These are phyloP conservation scores for Acacia confusa DNA, from an alignment of 306 rosid genomes.

Conservation along the genomic window DNA sequence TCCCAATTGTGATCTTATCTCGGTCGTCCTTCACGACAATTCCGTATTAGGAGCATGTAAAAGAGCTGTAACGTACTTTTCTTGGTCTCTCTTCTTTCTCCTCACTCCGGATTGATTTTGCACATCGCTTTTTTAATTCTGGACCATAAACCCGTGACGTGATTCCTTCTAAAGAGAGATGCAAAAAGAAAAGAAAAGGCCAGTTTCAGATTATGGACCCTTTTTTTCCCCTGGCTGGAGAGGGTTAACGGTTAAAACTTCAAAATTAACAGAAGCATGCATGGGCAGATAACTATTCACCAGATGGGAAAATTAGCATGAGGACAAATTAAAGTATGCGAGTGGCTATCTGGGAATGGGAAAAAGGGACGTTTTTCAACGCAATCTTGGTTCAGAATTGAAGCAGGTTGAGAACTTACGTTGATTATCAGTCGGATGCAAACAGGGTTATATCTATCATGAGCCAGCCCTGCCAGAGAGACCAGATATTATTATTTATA, in stretches of 20 bases:
- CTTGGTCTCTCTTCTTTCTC: conserved; percentile 1
- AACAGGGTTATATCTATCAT: neutral
- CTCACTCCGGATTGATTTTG: neutral
- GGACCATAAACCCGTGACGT: conserved; percentile 21
- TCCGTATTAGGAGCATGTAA: neutral
- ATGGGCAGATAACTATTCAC: neutral
- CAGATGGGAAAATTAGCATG: neutral
- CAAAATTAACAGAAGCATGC: neutral
- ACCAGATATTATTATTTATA: neutral
- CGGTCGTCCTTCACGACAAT: neutral
- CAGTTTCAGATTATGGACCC: conserved; percentile 16
- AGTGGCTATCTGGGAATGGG: neutral
- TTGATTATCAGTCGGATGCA: neutral
- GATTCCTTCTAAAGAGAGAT: neutral
- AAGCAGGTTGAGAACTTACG: neutral
- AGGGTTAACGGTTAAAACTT: neutral
- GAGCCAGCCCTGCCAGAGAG: neutral
- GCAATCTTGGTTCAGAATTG: neutral
- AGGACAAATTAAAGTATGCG: neutral
- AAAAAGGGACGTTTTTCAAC: neutral
- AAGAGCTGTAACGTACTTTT: neutral
- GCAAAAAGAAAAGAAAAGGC: neutral
- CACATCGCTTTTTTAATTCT: neutral
- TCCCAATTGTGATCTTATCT: neutral
- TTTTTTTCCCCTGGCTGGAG: neutral